Evolutionary conservation across 139 green algal species (phyloP).

Genomic region (Choricystis sp.): DNA sequence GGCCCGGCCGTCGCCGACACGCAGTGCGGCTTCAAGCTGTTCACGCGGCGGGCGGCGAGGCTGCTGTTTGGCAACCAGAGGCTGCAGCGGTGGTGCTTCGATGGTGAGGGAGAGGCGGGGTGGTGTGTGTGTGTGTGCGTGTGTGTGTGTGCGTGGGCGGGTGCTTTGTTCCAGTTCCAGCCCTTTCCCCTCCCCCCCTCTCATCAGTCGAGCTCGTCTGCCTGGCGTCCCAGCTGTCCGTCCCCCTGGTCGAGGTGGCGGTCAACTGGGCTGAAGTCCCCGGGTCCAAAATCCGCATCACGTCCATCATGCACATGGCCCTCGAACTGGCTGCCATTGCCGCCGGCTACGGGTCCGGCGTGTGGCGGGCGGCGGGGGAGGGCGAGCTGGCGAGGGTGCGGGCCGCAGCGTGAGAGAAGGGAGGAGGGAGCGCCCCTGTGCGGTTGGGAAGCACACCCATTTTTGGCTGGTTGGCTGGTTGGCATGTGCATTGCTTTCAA

Average conservation of each 20-base stretch:
- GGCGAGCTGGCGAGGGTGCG: no score
- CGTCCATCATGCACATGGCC: constrained; percentile 80
- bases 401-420: no score
- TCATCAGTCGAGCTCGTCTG: constrained; percentile 90
- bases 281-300: constrained; percentile 81
- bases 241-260: constrained; percentile 40
- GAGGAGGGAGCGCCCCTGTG: no score
- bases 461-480: no score
- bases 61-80: constrained; percentile 72
- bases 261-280: constrained; percentile 91
- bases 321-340: constrained; percentile 58
- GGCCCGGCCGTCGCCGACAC: constrained; percentile 61
- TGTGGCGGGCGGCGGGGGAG: constrained; percentile 7
- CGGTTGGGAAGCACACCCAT: no score
- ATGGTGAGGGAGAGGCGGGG: no score
- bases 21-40: constrained; percentile 95
- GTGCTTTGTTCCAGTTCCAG: no score
- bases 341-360: constrained; percentile 24
- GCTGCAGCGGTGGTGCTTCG: constrained; percentile 92
- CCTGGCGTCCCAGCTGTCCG: constrained; percentile 49
- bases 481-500: no score
- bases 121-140: no score
- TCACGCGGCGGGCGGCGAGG: constrained; percentile 57
- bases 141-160: no score
- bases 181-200: no score